These are phyloP conservation scores for Penicillium nucicola DNA, from an alignment of 495 filamentous ascomycete species.

Conservation along the genomic window DNA sequence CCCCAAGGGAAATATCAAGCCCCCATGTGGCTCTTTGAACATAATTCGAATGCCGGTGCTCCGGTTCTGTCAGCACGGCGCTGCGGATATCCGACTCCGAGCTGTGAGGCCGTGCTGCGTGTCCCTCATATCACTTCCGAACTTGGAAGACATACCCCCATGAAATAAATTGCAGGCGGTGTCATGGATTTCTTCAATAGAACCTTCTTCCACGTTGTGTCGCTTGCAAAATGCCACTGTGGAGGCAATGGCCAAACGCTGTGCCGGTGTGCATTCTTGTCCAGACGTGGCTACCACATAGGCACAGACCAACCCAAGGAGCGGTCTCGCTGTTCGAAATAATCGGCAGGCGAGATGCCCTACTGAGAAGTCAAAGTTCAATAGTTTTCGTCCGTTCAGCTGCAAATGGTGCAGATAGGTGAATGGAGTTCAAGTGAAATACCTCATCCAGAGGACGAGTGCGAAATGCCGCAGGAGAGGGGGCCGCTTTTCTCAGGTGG, in stretches of 20 bases:
- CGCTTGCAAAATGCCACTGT: conserved; percentile 40
- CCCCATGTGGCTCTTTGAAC: conserved; percentile 40
- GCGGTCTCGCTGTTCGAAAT: conserved; percentile 22
- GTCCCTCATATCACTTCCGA: conserved; percentile 39
- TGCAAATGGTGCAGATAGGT: conserved; percentile 41
- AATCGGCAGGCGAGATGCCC: too few relatives aligned
- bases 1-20: conserved; percentile 39
- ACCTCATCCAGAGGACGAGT: conserved; percentile 42
- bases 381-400: conserved; percentile 19
- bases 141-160: conserved; percentile 44
- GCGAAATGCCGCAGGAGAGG: conserved; percentile 32
- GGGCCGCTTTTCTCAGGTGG: conserved; percentile 12
- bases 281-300: conserved; percentile 38
- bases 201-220: conserved; percentile 20
- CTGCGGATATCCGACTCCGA: conserved; percentile 40
- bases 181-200: conserved; percentile 36
- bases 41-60: conserved; percentile 44
- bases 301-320: conserved; percentile 37
- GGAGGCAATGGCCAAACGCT: conserved; percentile 41
- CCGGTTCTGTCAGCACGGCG: conserved; percentile 32
- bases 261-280: conserved; percentile 42
- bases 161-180: conserved; percentile 42
- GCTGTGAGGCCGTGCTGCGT: conserved; percentile 49
- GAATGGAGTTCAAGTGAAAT: conserved; percentile 33
- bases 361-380: too few relatives aligned